Conservation (phyloP, 805 yeast species). For the Lipomyces sp. region DNA sequence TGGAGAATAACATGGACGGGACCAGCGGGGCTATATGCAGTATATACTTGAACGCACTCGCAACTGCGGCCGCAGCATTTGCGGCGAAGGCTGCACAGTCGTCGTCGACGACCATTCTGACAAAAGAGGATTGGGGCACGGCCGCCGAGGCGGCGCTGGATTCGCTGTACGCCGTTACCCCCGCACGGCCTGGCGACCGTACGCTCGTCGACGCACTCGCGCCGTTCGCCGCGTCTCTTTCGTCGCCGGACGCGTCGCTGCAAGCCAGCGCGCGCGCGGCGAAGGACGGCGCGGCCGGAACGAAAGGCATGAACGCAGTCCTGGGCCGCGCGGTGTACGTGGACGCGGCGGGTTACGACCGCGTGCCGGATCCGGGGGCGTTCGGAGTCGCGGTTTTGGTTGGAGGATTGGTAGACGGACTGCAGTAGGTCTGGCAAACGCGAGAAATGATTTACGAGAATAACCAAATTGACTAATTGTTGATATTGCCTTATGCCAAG, state of each 20-base stretch:
- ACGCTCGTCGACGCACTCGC: conserved; percentile 85
- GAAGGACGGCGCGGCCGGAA: conserved; percentile 67
- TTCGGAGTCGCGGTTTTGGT: conserved; percentile 69
- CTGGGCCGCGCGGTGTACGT: conserved; percentile 95
- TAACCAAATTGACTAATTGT: no score
- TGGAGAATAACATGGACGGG: conserved; percentile 89
- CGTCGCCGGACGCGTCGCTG: no score
- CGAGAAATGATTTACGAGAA: not conserved
- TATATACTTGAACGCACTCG: conserved; percentile 75
- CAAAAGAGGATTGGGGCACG: conserved; percentile 30
- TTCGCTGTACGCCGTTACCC: conserved; percentile 78
- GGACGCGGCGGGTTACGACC: conserved; percentile 39
- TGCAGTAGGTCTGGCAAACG: not conserved
- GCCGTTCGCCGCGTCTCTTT: conserved; percentile 72
- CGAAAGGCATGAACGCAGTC: conserved; percentile 72
- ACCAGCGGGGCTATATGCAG: conserved; percentile 94
- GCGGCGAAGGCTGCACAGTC: conserved; percentile 13
- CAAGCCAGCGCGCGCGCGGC: conserved; percentile 74
- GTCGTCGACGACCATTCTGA: no score
- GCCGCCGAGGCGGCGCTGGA: conserved; percentile 54
- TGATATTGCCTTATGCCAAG: no score
- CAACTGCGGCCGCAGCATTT: conserved; percentile 36
- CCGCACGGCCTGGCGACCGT: conserved; percentile 84
- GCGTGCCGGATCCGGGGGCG: conserved; percentile 91
- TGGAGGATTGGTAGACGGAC: conserved; percentile 40